Evolutionary conservation across 208 protist species (phyloP).

Genomic region (Balamuthia mandrillaris): DNA sequence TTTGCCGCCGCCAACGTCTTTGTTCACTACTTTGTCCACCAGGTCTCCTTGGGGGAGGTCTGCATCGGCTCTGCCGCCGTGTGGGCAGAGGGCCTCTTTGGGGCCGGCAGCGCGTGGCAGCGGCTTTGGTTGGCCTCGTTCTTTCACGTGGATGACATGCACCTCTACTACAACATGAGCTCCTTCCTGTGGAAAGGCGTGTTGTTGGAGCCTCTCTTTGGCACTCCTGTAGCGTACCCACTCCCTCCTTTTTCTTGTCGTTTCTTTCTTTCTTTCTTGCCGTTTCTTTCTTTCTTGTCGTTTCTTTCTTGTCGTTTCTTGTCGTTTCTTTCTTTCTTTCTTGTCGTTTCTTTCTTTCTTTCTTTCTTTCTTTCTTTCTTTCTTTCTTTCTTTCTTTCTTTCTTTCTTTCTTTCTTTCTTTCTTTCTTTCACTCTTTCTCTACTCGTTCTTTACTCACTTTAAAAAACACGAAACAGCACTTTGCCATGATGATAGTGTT

Average conservation of each 20-base stretch:
- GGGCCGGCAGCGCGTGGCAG: neutral
- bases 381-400: neutral
- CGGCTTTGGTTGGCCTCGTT: conserved; percentile 25
- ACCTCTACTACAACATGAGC: conserved; percentile 44
- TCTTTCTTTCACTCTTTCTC: too few relatives aligned
- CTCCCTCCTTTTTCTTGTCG: neutral
- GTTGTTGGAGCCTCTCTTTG: neutral
- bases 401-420: too few relatives aligned
- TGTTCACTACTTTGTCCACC: neutral
- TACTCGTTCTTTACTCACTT: too few relatives aligned
- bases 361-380: neutral
- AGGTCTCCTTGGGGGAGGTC: neutral
- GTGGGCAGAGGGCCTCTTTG: neutral
- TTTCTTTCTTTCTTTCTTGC: neutral
- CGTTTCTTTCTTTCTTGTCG: neutral
- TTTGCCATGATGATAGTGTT: conserved; percentile 27
- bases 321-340: too few relatives aligned
- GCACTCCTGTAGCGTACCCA: neutral
- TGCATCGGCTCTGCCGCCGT: conserved; percentile 11
- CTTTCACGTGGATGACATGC: conserved; percentile 38
- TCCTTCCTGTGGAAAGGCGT: conserved; percentile 10
- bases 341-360: too few relatives aligned
- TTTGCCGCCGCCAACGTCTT: neutral
- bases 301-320: too few relatives aligned
- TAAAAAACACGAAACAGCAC: too few relatives aligned